phyloP scores from a whole-genome alignment of 2,329 filamentous ascomycete genomes.

The Diplodia corticola region DNA sequence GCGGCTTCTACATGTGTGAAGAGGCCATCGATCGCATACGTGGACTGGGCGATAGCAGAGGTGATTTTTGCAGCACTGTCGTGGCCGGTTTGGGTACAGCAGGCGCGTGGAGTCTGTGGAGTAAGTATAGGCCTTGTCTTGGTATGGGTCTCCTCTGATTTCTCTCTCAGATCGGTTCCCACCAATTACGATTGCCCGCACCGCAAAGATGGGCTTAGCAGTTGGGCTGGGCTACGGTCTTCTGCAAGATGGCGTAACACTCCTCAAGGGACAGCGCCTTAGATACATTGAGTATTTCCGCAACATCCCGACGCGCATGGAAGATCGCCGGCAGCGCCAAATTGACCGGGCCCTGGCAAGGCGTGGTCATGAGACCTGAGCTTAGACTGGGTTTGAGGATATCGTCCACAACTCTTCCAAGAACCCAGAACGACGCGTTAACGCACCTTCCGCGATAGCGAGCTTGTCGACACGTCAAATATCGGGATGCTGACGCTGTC shows the following conservation, averaged over 20 bases:
- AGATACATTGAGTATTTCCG: slow-evolving; percentile 68
- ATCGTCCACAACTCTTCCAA: not conserved
- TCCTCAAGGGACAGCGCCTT: slow-evolving; percentile 69
- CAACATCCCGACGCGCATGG: not conserved
- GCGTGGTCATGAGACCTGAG: not conserved
- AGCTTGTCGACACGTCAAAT: not conserved
- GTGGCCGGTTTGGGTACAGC: slow-evolving; percentile 82
- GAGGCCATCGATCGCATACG: slow-evolving; percentile 75
- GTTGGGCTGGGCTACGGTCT: slow-evolving; percentile 80
- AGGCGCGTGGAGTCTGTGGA: slow-evolving; percentile 82
- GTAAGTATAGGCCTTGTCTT: slow-evolving; percentile 52
- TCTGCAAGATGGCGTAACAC: slow-evolving; percentile 72
- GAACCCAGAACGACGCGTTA: not conserved
- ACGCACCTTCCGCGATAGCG: not conserved
- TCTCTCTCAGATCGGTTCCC: slow-evolving; percentile 70
- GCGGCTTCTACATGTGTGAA: slow-evolving; percentile 77
- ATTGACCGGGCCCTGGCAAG: slow-evolving; percentile 5
- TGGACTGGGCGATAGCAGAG: slow-evolving; percentile 37
- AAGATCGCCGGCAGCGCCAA: slow-evolving; percentile 7
- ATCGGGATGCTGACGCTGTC: no score
- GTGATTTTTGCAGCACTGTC: slow-evolving; percentile 77
- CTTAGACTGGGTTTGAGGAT: not conserved
- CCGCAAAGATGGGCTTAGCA: slow-evolving; percentile 75
- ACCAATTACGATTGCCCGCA: slow-evolving; percentile 59
- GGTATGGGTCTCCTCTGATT: not conserved